phyloP scores from a whole-genome alignment of 1,284 basidiomycete species.

The Cryptococcus sp. region DNA sequence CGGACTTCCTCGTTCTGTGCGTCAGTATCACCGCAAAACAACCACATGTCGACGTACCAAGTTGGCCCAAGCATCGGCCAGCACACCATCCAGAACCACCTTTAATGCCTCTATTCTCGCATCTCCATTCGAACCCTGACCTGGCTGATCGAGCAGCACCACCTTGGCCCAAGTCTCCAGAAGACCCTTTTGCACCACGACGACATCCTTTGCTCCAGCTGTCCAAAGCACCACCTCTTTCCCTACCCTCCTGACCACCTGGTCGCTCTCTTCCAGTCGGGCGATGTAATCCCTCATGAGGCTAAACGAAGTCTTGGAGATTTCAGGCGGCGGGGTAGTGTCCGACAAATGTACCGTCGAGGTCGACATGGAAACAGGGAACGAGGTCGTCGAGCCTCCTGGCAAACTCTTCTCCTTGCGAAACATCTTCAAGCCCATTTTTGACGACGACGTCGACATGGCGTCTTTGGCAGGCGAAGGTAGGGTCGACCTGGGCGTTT shows the following conservation, averaged over 20 bases:
- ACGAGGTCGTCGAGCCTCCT: background rate
- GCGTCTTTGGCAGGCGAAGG: conserved; percentile 6
- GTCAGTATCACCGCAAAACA: background rate
- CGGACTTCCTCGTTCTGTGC: conserved; percentile 33
- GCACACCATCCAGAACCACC: conserved; percentile 30
- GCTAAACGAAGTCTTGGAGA: conserved; percentile 21
- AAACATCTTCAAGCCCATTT: conserved; percentile 33
- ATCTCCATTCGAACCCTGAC: conserved; percentile 9
- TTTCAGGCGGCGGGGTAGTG: conserved; percentile 7
- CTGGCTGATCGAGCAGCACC: conserved; percentile 37
- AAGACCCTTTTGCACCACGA: conserved; percentile 28
- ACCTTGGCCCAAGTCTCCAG: conserved; percentile 31
- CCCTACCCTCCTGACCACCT: conserved; percentile 34
- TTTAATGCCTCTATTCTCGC: conserved; percentile 39
- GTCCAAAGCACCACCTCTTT: conserved; percentile 41
- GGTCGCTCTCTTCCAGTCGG: conserved; percentile 33
- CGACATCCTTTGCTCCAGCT: conserved; percentile 29
- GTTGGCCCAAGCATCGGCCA: conserved; percentile 29
- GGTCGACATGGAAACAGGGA: background rate
- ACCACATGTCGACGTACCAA: conserved; percentile 29
- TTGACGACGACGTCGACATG: background rate
- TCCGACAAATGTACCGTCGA: conserved; percentile 5
- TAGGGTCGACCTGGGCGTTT: conserved; percentile 4
- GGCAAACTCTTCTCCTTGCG: conserved; percentile 32
- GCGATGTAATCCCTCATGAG: conserved; percentile 28